These are phyloP conservation scores for Hamigera avellanea DNA, from an alignment of 495 filamentous ascomycete genomes.

Conservation along the genomic window DNA sequence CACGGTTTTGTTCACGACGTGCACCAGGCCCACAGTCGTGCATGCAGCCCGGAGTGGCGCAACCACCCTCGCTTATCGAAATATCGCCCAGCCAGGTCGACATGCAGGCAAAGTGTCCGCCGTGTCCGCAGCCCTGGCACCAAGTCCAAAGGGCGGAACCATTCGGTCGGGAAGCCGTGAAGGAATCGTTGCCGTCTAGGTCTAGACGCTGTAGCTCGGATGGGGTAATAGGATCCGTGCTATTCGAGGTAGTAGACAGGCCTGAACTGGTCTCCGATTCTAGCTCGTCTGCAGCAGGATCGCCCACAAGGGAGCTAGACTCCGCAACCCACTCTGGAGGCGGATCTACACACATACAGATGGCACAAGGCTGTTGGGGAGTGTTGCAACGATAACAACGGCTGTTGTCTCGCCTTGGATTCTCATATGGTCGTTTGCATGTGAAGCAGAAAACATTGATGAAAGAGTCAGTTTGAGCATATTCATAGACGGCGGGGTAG, in stretches of 20 bases:
- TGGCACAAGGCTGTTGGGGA: constrained; percentile 31
- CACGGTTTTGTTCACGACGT: constrained; percentile 36
- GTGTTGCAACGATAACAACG: constrained; percentile 33
- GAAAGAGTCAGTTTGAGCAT: constrained; percentile 37
- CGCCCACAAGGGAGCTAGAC: constrained; percentile 21
- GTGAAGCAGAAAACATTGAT: constrained; percentile 38
- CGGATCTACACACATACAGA: constrained; percentile 35
- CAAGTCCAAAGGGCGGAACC: constrained; percentile 47
- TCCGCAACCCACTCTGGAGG: constrained; percentile 37
- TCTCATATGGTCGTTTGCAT: constrained; percentile 35
- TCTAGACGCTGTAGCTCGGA: constrained; percentile 13
- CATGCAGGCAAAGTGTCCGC: constrained; percentile 60
- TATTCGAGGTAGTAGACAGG: constrained; percentile 15
- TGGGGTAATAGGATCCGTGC: constrained; percentile 20
- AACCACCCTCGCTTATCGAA: constrained; percentile 53
- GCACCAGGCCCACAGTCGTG: constrained; percentile 60
- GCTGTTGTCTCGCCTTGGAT: constrained; percentile 27
- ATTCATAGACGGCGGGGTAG: constrained; percentile 49
- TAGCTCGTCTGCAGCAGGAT: constrained; percentile 4
- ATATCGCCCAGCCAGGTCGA: constrained; percentile 49
- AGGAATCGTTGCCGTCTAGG: constrained; percentile 4
- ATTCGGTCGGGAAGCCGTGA: constrained; percentile 15
- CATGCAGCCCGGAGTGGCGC: constrained; percentile 60
- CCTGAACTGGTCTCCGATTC: constrained; percentile 12
- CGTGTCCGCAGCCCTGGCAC: constrained; percentile 66